Percentiles rank a stretch among this genome's conserved stretches.
Evolutionary conservation across 2,329 filamentous ascomycete genomes (phyloP).

Genomic region (Stenocarpella maydis): DNA sequence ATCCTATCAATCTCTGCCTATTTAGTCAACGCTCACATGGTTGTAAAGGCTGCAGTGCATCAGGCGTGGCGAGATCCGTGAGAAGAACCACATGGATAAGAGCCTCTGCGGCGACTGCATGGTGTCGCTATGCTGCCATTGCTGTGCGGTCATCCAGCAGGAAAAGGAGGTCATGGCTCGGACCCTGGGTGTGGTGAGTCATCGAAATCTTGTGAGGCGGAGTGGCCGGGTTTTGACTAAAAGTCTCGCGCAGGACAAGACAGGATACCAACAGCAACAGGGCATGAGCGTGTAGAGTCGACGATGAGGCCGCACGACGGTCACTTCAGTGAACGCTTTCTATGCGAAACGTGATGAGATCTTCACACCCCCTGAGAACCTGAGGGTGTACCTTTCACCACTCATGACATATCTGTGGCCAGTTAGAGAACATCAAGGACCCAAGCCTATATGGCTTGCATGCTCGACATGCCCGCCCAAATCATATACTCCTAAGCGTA

Average conservation of each 20-base stretch:
- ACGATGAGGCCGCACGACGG: too few species aligned
- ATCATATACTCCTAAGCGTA: too few species aligned
- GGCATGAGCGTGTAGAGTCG: not conserved
- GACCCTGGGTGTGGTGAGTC: constrained; percentile 17
- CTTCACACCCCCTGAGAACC: too few species aligned
- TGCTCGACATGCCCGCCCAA: too few species aligned
- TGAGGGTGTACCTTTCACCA: too few species aligned
- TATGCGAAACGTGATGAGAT: too few species aligned
- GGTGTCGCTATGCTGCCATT: constrained; percentile 31
- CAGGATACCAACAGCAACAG: constrained; percentile 13
- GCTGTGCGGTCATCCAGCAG: constrained; percentile 30
- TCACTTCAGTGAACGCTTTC: too few species aligned
- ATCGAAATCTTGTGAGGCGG: not conserved
- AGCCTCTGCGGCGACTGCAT: constrained; percentile 26
- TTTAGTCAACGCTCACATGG: constrained; percentile 9
- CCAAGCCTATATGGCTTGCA: too few species aligned
- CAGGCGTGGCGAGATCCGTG: constrained; percentile 27
- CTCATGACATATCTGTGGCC: too few species aligned
- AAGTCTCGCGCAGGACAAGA: not conserved
- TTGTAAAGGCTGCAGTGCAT: constrained; percentile 20
- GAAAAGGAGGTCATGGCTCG: constrained; percentile 29
- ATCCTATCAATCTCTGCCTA: not conserved
- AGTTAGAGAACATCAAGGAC: too few species aligned
- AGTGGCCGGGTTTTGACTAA: not conserved
- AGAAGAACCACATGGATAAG: constrained; percentile 18